Evolutionary conservation across 2,329 filamentous ascomycete genomes (phyloP), one percentile per base, ranked within the genome.

Genomic region (Aspergillus ibericus): DNA sequence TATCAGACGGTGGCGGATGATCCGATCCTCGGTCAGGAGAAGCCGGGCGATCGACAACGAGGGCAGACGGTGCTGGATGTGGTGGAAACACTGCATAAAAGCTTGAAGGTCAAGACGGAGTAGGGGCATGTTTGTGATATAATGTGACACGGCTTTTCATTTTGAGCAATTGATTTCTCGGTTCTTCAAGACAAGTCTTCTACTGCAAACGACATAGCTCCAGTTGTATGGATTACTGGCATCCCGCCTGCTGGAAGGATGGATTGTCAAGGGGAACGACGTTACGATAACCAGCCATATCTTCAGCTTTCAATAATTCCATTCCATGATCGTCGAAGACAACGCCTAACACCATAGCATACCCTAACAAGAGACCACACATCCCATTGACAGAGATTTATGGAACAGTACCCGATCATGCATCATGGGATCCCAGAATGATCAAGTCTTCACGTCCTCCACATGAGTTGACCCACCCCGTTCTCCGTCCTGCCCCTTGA

Each of bases 1-100:
- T 85, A 83, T 70, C 73, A 80, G n/a, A 70, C 75, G 5, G 75
- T 85, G 20, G 80, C 81, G 2, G 73, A 81, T 55, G 77, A 80
- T 5, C 80, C 79, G n/a, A 72, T 78, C 34, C 67, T 82, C n/a
- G 80, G 80, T 1, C 62, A 74, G 49, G 79, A 82, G 64, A 73
- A 71, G 50, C 75, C 72, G 1, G 78, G 75, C 38, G 66, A 70
- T 38, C 68, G 78, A 47, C 66, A 68, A 36, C 70, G 76, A 58
- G 80, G 80, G 4, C 74, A 66, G 59, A 78, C 71, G 12, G 71
- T 72, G 5, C 77, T 79, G 40, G 80, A 82, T 68, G 77, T 80
- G 22, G 78, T 78, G 61, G 65, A 70, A 62, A 62, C 72, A 53
- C 56, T 77, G 38, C 25, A 51, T 29, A 34, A 68, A 58, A 25